Percentiles rank a stretch among this genome's conserved stretches.
These are phyloP conservation scores for Russula abietina DNA, from an alignment of 768 basidiomycete genomes.

Conservation along the genomic window DNA sequence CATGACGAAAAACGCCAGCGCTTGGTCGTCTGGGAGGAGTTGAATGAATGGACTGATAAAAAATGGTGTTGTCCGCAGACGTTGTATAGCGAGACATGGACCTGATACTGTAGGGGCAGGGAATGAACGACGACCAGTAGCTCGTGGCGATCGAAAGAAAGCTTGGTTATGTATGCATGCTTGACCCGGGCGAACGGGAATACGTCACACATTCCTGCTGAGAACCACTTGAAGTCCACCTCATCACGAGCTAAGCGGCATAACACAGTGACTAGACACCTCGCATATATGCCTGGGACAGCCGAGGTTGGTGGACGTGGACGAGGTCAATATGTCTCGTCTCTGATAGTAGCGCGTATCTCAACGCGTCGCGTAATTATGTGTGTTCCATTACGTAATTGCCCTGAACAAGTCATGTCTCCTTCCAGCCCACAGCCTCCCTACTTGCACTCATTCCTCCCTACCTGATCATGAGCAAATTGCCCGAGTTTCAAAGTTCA, in stretches of 20 bases:
- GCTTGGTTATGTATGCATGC: neutral
- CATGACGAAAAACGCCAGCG: slow-evolving; percentile 22
- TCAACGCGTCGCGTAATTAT: neutral
- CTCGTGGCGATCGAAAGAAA: neutral
- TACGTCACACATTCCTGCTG: slow-evolving; percentile 15
- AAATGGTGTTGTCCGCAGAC: slow-evolving; percentile 14
- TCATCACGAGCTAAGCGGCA: neutral
- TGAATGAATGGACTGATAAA: slow-evolving; percentile 20
- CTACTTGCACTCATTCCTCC: neutral
- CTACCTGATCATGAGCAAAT: slow-evolving; percentile 8
- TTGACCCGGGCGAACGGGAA: neutral
- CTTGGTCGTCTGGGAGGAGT: slow-evolving; percentile 19
- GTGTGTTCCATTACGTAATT: slow-evolving; percentile 13
- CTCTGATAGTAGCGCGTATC: neutral
- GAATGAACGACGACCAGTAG: neutral
- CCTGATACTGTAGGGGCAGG: neutral
- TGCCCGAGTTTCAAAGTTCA: slow-evolving; percentile 26
- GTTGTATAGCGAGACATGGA: slow-evolving; percentile 17
- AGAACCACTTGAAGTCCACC: neutral
- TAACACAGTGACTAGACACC: neutral
- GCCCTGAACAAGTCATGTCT: neutral
- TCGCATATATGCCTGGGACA: neutral
- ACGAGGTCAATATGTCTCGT: too few relatives aligned
- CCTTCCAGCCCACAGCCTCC: neutral
- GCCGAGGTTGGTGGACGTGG: neutral